phyloP scores from a whole-genome alignment of 2,329 filamentous ascomycete species.

The Ceratocystis papillata region DNA sequence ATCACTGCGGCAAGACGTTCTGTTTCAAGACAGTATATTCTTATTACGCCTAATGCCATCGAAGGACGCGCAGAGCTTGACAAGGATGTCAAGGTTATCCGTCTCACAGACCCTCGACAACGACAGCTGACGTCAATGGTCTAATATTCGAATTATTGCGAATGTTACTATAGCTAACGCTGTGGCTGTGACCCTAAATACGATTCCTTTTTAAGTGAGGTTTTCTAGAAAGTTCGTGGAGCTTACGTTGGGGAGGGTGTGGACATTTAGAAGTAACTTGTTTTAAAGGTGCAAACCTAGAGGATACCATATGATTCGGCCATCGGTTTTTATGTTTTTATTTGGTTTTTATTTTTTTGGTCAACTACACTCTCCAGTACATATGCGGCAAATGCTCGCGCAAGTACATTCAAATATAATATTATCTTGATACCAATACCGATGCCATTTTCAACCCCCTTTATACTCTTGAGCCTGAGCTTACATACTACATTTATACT shows the following conservation, averaged over 20 bases:
- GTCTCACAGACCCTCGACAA: slow-evolving; percentile 51
- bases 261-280: not conserved
- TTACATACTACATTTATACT: slow-evolving; percentile 41
- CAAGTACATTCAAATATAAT: too few relatives aligned
- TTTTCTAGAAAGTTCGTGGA: not conserved
- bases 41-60: slow-evolving; percentile 90
- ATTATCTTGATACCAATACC: too few relatives aligned
- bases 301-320: not conserved
- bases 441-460: too few relatives aligned
- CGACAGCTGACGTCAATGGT: slow-evolving; percentile 29
- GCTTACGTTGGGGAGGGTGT: not conserved
- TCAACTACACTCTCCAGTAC: too few relatives aligned
- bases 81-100: slow-evolving; percentile 67
- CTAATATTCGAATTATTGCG: not conserved
- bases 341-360: not conserved
- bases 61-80: slow-evolving; percentile 46
- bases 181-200: not conserved
- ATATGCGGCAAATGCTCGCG: too few relatives aligned
- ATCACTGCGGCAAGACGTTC: slow-evolving; percentile 63
- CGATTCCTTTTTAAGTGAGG: not conserved
- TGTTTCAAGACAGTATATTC: slow-evolving; percentile 85
- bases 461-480: too few relatives aligned
- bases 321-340: not conserved
- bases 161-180: not conserved
- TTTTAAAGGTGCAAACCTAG: slow-evolving; percentile 5